Evolutionary conservation across 75 land plant species (phyloP), one percentile per base, ranked within the genome.

Genomic region (Adiantum capillusveneris): DNA sequence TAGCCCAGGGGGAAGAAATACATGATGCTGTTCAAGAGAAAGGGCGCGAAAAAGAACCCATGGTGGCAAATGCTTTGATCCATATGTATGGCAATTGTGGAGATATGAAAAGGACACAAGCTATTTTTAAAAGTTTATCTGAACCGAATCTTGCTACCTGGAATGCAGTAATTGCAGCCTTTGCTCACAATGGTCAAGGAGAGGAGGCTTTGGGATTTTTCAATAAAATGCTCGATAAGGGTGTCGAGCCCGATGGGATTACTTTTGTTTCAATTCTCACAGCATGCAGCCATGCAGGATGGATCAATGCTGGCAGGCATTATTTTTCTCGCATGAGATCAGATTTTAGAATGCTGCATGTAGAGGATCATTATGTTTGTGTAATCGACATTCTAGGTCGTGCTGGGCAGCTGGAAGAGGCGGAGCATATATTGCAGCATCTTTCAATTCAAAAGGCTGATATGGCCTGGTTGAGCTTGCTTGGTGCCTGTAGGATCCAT

Each of bases 81-180:
- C 53, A 72, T 56, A 72, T 53, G n/a, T 84, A 72, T 58, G 71
- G 74, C 0, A 44, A 57, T 26, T 42, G 54, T 64, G 88, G 88
- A 9, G 36, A 57, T n/a, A 58, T 82, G 69, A 75, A 39, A 11
- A 3, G 51, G n/a, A 86, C 94, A 11, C 31, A 11, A 16, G 1
- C 21, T 0, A 16, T 75, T 0, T 88, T 88, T 58, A 72, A 70
- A 0, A 16, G 25, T 1, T 81, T 82, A 79, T 73, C 77, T 46
- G 54, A 63, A 6, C 55, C 62, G 26, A 84, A 82, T 56, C 74
- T 70, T 20, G 56, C 84, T 6, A 78, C 90, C 2, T 88, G 90
- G 90, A 88, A 85, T 55, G 65, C 83, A 1, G 50, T 88, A 53
- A 63, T 88, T 25, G 81, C 79, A 6, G 83, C 73, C 45, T 80